phyloP scores from a whole-genome alignment of 2,329 filamentous ascomycete genomes.

The Diaporthe longicolla region DNA sequence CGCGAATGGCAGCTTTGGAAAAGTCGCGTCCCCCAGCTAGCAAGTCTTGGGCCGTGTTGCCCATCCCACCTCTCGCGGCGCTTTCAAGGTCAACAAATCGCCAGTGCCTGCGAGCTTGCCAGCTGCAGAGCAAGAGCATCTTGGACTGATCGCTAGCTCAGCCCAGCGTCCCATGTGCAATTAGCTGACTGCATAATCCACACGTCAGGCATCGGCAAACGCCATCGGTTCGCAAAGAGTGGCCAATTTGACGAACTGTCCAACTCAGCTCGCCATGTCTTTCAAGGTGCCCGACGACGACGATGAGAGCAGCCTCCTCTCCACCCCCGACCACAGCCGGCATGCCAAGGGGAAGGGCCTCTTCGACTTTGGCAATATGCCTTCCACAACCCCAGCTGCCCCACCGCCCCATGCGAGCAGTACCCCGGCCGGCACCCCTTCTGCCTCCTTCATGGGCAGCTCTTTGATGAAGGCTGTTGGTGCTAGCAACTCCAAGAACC shows the following conservation, averaged over 20 bases:
- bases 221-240: background rate
- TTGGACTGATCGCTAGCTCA: background rate
- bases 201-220: background rate
- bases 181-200: background rate
- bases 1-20: slow-evolving; percentile 37
- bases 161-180: background rate
- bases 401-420: slow-evolving; percentile 67
- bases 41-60: slow-evolving; percentile 7
- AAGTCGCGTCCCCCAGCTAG: slow-evolving; percentile 36
- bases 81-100: slow-evolving; percentile 7
- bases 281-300: slow-evolving; percentile 58
- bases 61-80: slow-evolving; percentile 18
- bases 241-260: background rate
- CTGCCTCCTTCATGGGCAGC: slow-evolving; percentile 68
- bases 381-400: slow-evolving; percentile 68
- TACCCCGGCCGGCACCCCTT: slow-evolving; percentile 69
- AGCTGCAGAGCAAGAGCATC: background rate
- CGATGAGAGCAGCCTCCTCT: slow-evolving; percentile 57
- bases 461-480: slow-evolving; percentile 61
- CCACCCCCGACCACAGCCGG: slow-evolving; percentile 63
- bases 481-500: slow-evolving; percentile 42
- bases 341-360: slow-evolving; percentile 52
- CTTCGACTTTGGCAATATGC: slow-evolving; percentile 59
- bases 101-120: background rate
- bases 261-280: slow-evolving; percentile 38